Percentiles rank a stretch among this genome's conserved stretches.
These are phyloP conservation scores for Nelumbo lutea DNA, from an alignment of 164 flowering plant species.

Conservation along the genomic window DNA sequence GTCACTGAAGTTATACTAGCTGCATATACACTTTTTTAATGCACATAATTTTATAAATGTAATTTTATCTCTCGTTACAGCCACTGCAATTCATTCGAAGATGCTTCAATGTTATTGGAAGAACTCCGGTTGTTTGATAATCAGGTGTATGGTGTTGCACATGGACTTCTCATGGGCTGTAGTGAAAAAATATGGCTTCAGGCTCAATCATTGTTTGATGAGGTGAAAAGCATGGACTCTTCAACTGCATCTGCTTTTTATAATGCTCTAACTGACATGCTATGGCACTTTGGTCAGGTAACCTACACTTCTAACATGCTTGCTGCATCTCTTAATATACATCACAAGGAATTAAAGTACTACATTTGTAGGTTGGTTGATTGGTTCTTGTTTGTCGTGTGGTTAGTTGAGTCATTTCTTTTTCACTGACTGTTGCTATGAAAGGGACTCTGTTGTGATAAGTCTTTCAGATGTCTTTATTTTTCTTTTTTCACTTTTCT, in stretches of 20 bases:
- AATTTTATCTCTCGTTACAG: slow-evolving; percentile 42
- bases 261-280: slow-evolving; percentile 96
- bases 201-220: slow-evolving; percentile 85
- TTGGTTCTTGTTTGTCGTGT: background rate
- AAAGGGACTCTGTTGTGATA: too few species aligned
- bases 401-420: background rate
- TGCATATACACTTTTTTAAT: background rate
- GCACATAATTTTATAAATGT: slow-evolving; percentile 3
- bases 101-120: slow-evolving; percentile 87
- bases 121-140: slow-evolving; percentile 84
- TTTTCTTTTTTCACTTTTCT: too few species aligned
- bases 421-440: too few species aligned
- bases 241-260: slow-evolving; percentile 96
- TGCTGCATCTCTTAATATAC: background rate
- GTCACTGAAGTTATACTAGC: background rate
- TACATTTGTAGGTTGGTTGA: background rate
- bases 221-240: slow-evolving; percentile 82
- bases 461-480: too few species aligned
- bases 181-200: slow-evolving; percentile 67
- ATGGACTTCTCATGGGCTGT: slow-evolving; percentile 86
- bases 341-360: background rate
- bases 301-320: slow-evolving; percentile 2
- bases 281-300: slow-evolving; percentile 99
- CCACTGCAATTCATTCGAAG: slow-evolving; percentile 90
- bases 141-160: slow-evolving; percentile 93